These are phyloP conservation scores for Aspergillus sp. DNA, from an alignment of 2,329 filamentous ascomycete genomes.

Conservation along the genomic window DNA sequence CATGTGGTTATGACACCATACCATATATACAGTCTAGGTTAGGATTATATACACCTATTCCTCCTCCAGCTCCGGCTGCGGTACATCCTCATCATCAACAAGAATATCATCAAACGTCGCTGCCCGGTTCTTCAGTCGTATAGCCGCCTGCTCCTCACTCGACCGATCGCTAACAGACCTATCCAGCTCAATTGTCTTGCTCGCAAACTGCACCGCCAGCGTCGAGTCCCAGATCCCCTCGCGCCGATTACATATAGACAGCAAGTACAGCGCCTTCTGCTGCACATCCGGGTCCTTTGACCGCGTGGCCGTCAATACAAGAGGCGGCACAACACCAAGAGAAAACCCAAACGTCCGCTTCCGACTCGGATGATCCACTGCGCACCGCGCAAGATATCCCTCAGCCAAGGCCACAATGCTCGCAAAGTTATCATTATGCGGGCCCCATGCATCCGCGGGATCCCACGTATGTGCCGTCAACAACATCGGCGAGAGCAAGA, in stretches of 20 bases:
- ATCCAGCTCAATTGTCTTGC: background rate
- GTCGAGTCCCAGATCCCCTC: slow-evolving; percentile 16
- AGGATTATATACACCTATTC: background rate
- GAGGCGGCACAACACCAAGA: slow-evolving; percentile 11
- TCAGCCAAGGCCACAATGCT: background rate
- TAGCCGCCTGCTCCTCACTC: background rate
- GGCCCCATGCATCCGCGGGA: slow-evolving; percentile 3
- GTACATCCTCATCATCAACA: slow-evolving; percentile 1
- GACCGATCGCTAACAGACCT: background rate
- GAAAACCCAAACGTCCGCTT: slow-evolving; percentile 8
- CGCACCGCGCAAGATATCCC: background rate
- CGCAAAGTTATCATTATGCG: slow-evolving; percentile 4
- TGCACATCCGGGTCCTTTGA: slow-evolving; percentile 5
- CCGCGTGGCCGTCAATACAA: slow-evolving; percentile 8
- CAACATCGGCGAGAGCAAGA: slow-evolving; percentile 1
- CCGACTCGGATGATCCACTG: background rate
- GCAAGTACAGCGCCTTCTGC: slow-evolving; percentile 5
- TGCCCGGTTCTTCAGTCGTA: slow-evolving; percentile 1
- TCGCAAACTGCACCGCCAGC: slow-evolving; percentile 1
- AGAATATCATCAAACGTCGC: slow-evolving; percentile 4
- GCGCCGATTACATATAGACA: slow-evolving; percentile 10
- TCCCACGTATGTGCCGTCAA: slow-evolving; percentile 5
- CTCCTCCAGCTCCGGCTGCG: background rate
- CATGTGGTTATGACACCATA: too few relatives aligned
- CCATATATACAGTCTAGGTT: background rate